Base-by-base conservation (phyloP, 805 yeast genomes). In the Nakazawaea wyomingensis region DNA sequence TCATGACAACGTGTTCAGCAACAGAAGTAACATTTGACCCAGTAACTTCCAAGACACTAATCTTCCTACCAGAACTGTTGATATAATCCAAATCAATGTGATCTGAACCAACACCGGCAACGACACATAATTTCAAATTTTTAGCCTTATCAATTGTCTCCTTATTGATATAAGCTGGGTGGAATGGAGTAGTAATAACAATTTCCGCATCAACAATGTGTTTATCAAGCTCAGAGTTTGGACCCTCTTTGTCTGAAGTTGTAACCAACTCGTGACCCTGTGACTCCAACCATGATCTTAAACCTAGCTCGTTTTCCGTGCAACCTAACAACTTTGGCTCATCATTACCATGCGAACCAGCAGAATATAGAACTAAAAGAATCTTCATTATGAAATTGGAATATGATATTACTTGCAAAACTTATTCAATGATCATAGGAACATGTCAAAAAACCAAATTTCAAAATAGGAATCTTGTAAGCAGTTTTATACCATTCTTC, bases 51-150 rank as follows among this genome's bases (percentile, higher is more conserved):
- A 79, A 68, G 16, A 85, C 93, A 14, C 83, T 71, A 55, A 85
- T 76, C 48, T 76, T 73, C 47, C 68, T 66, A 50, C 75, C 79
- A 52, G 79, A 76, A 50, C 86, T 80, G 52, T 65, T 59, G 53
- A 66, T 67, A 53, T 84, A 84, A 51, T 72, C 72, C 54, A 85
- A 70, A 56, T 84, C 91, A 49, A 84, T 71, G 62, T 85, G 93
- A 59, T 85, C 93, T 17, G 88, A 80, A 10, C 95, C 95, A 47
- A 85, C 89, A 53, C 93, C 95, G 8, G 95, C 95, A 38, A 90
- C 85, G 52, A 83, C 71, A 47, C 80, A 68, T 40, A 82, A 57
- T 67, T 82, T 83, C 62, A 85, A 72, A 41, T 81, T 82, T 59
- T 80, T 79, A 27, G 91, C 90, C 56, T 75, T 73, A 39, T 67